phyloP scores from a whole-genome alignment of 345 rosid species.

The Euphorbia pulcherrima region DNA sequence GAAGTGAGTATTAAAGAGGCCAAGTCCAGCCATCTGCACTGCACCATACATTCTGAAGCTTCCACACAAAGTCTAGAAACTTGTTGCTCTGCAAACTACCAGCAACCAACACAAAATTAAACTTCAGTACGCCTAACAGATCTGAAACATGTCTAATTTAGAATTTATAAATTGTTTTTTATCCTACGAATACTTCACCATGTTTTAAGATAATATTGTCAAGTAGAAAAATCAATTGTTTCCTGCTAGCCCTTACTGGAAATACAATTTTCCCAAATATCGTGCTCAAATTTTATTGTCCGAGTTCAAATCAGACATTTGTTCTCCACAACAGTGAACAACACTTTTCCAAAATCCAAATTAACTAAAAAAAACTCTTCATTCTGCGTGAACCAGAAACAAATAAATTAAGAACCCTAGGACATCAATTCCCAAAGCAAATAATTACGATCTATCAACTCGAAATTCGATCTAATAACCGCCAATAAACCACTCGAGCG shows the following conservation, averaged over 20 bases:
- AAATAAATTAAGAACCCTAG: not conserved
- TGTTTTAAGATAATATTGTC: not conserved
- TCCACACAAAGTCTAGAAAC: constrained; percentile 70
- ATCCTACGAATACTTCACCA: not conserved
- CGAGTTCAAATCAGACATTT: too few relatives aligned
- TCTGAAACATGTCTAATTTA: too few relatives aligned
- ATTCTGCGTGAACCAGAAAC: not conserved
- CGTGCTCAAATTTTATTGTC: not conserved
- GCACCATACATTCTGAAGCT: constrained; percentile 65
- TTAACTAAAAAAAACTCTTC: not conserved
- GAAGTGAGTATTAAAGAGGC: constrained; percentile 80
- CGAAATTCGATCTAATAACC: too few relatives aligned
- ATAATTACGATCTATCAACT: not conserved
- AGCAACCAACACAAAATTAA: not conserved
- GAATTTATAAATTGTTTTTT: not conserved
- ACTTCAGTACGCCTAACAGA: not conserved
- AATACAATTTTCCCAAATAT: not conserved
- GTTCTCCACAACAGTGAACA: too few relatives aligned
- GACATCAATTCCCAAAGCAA: not conserved
- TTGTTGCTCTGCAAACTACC: constrained; percentile 74
- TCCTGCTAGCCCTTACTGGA: not conserved
- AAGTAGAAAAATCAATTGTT: too few relatives aligned
- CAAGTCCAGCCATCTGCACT: constrained; percentile 72
- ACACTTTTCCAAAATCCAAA: not conserved
- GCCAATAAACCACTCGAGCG: not conserved